Evolutionary conservation across 2,329 filamentous ascomycete genomes (phyloP).

Genomic region (Cladosporium sp.): DNA sequence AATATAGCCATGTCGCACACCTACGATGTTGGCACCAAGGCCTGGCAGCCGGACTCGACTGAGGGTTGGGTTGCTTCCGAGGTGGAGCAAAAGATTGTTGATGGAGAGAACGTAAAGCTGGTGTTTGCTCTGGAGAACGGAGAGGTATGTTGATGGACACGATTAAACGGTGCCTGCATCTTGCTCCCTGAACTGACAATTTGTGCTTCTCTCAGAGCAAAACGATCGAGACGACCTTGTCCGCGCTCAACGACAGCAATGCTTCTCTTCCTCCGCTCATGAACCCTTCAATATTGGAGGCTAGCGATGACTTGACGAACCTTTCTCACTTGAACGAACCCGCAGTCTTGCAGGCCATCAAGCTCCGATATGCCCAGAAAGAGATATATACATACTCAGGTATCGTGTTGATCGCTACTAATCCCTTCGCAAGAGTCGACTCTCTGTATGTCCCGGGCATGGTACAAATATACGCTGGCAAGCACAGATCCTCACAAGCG

Average conservation of each 20-base stretch:
- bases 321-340: slow-evolving; percentile 97
- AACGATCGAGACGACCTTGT: slow-evolving; percentile 70
- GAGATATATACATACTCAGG: slow-evolving; percentile 99
- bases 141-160: slow-evolving; percentile 58
- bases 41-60: slow-evolving; percentile 93
- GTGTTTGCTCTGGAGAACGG: slow-evolving; percentile 89
- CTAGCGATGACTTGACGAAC: slow-evolving; percentile 96
- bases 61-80: slow-evolving; percentile 98
- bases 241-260: slow-evolving; percentile 73
- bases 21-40: slow-evolving; percentile 94
- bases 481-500: slow-evolving; percentile 91
- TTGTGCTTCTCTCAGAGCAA: slow-evolving; percentile 58
- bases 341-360: slow-evolving; percentile 95
- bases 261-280: slow-evolving; percentile 83
- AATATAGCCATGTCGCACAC: slow-evolving; percentile 70
- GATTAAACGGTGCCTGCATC: background rate
- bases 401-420: slow-evolving; percentile 96
- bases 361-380: slow-evolving; percentile 93
- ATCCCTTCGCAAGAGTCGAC: slow-evolving; percentile 95
- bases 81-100: slow-evolving; percentile 76
- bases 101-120: slow-evolving; percentile 82
- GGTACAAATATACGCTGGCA: slow-evolving; percentile 99
- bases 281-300: slow-evolving; percentile 97
- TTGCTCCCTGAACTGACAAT: slow-evolving; percentile 7
- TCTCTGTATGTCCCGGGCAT: slow-evolving; percentile 98